Base-by-base conservation (phyloP, 1,284 basidiomycete species). In the Coriolopsis trogii region DNA sequence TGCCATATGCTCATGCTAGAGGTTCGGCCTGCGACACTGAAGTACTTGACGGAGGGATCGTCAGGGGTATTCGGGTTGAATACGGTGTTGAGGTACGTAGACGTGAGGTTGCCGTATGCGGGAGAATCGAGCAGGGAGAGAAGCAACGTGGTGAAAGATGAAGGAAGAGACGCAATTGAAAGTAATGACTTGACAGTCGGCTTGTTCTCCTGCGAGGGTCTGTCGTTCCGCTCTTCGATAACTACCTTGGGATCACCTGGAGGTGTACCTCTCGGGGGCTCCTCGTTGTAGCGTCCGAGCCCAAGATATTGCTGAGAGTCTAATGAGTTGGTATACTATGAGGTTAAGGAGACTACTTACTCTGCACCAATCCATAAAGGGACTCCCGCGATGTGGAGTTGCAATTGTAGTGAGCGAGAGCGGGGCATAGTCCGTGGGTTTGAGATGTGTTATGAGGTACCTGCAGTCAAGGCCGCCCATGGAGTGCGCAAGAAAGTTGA, bases 351-450 rank as follows among this genome's bases (percentile, higher is more conserved):
- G n/a, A n/a, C n/a, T 6, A 75, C 86, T 62, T 66, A 89, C 91
- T 45, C 81, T 80, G 73, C 96, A 98, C 96, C 96, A 99, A 72
- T 98, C 95, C 97, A 99, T 99, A 70, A 99, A 98, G 0, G 96
- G 95, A 62, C 91, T 95, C 23, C 96, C 96, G 23, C 91, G 83
- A 70, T 99, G 97, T 15, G 97, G 97, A 0, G 97, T 98, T 39
- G 88, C 89, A 58, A 99, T 83, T 15, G 89, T 93, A 0, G 93
- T 98, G 53, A 99, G 74, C 6, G 92, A 95, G 33, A 94, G 72
- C 0, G 97, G 95, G 1, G 77, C 80, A 71, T 99, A 99, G 47
- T 91, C 84, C 15, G 74, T 79, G 0, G 96, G 95, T 56, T 82
- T 82, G 63, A 96, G 80, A 67, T 91, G 88, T 2, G 91, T 85